Percentiles rank a stretch among this genome's conserved stretches.
Conservation (phyloP, 169 alveolate species). For the Plasmodium fragile region DNA sequence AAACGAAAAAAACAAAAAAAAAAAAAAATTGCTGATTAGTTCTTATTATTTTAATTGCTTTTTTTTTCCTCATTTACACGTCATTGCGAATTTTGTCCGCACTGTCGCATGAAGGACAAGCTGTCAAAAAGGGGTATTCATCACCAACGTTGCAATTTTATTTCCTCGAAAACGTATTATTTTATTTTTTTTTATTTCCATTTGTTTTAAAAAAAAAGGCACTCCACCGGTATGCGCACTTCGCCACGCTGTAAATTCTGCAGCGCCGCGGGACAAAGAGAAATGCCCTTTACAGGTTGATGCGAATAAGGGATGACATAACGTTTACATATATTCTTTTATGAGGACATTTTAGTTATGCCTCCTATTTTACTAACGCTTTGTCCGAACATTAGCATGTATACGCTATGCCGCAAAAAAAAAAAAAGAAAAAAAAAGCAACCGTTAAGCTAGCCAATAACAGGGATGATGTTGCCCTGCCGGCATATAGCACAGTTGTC, state of each 20-base stretch:
- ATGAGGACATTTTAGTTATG: not conserved
- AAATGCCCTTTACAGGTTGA: not conserved
- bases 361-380: not conserved
- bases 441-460: not conserved
- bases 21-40: not conserved
- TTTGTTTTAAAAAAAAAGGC: not conserved
- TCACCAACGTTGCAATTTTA: not conserved
- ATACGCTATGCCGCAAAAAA: not conserved
- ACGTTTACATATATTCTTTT: not conserved
- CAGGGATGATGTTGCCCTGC: not conserved
- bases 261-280: not conserved
- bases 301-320: not conserved
- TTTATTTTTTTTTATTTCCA: not conserved
- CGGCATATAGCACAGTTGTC: not conserved
- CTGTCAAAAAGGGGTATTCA: not conserved
- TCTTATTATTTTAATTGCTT: not conserved
- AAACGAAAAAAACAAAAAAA: no score
- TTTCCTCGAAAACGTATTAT: not conserved
- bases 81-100: not conserved
- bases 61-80: not conserved
- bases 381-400: not conserved
- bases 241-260: not conserved
- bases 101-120: not conserved
- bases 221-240: not conserved
- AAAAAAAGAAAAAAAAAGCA: not conserved